Evolutionary conservation across 441 rosid species (phyloP).

Genomic region (Rhodomyrtus psidioides): DNA sequence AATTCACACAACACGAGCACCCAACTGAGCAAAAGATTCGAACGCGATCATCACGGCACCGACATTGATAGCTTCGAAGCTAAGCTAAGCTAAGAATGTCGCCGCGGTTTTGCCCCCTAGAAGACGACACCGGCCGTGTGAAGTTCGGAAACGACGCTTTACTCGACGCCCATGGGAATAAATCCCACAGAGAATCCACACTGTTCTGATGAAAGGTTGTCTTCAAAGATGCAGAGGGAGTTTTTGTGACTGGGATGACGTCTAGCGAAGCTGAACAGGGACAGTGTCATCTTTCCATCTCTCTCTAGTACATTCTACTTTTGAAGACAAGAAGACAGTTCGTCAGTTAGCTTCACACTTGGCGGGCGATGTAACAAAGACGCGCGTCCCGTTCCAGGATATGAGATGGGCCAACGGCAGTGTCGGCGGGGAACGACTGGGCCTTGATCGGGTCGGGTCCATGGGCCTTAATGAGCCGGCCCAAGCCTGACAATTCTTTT

Average conservation of each 20-base stretch:
- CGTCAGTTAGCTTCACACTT: background rate
- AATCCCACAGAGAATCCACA: background rate
- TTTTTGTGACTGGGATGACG: accelerated
- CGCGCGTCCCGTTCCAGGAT: background rate
- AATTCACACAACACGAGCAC: background rate
- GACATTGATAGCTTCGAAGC: background rate
- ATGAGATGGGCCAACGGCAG: background rate
- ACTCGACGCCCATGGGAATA: background rate
- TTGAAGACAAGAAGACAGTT: background rate
- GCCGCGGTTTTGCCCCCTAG: no score
- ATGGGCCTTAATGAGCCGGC: background rate
- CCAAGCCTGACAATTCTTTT: background rate
- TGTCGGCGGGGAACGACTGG: background rate
- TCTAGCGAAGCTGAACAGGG: background rate
- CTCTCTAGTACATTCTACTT: background rate
- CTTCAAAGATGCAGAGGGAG: background rate
- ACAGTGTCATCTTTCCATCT: background rate
- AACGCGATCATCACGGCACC: background rate
- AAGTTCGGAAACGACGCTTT: background rate
- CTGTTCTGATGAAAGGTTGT: background rate
- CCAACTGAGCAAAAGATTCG: background rate
- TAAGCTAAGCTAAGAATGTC: background rate
- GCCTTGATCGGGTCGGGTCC: background rate
- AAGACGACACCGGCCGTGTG: background rate
- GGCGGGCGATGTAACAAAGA: background rate